Evolutionary conservation across 495 filamentous ascomycete genomes (phyloP).

Genomic region (Cairneyella variabilis): DNA sequence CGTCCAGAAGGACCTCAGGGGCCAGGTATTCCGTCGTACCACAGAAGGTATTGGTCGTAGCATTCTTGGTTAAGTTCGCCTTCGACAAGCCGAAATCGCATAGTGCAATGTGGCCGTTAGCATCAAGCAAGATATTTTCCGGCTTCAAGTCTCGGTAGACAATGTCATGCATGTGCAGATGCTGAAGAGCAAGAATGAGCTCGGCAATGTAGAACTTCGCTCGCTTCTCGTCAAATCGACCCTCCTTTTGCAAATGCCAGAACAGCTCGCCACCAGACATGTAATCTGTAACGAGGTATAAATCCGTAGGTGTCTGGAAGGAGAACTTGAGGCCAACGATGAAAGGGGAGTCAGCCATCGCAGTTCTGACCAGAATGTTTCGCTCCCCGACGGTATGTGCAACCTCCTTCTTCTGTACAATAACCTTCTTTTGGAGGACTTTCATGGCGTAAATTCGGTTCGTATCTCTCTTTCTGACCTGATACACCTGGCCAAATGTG

Average conservation of each 20-base stretch:
- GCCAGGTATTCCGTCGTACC: slow-evolving; percentile 97
- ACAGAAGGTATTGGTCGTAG: slow-evolving; percentile 98
- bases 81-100: slow-evolving; percentile 95
- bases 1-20: slow-evolving; percentile 91
- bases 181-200: slow-evolving; percentile 90
- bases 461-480: slow-evolving; percentile 98
- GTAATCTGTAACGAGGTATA: slow-evolving; percentile 98
- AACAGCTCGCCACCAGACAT: slow-evolving; percentile 99
- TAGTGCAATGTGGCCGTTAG: slow-evolving; percentile 80
- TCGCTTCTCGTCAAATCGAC: slow-evolving; percentile 87
- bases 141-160: slow-evolving; percentile 93
- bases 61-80: slow-evolving; percentile 91
- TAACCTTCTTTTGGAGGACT: slow-evolving; percentile 97
- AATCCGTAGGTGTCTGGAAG: slow-evolving; percentile 94
- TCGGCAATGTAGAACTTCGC: slow-evolving; percentile 99
- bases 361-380: slow-evolving; percentile 94
- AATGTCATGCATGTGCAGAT: slow-evolving; percentile 94
- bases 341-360: slow-evolving; percentile 92
- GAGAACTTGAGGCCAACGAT: slow-evolving; percentile 98
- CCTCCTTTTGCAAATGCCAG: slow-evolving; percentile 98
- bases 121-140: slow-evolving; percentile 80
- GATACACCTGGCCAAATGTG: slow-evolving; percentile 99
- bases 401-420: slow-evolving; percentile 99
- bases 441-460: slow-evolving; percentile 98
- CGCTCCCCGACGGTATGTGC: slow-evolving; percentile 95